Base-by-base conservation (phyloP, 306 rosid genomes). In the Cucurbita maxima region DNA sequence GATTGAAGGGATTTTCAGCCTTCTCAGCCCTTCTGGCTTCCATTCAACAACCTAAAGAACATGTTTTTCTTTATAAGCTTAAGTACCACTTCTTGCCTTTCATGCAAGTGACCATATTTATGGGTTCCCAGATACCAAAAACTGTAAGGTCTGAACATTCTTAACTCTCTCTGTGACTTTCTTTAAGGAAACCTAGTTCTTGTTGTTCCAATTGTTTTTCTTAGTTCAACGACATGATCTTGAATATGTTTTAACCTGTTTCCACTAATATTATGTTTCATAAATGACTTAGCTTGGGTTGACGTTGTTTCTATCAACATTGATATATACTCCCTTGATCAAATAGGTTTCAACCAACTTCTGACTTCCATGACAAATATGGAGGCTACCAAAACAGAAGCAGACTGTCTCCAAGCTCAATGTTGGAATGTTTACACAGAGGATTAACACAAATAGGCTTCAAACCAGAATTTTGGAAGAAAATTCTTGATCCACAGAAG, bases 401-500 rank as follows among this genome's bases (percentile, higher is more conserved):
- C n/a, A 85, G 86, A 62, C 48, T 81, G 64, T 85, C 83, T 56
- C 20, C 22, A 44, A 74, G 76, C 55, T 48, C 38, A 19, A 57
- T 76, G 70, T 64, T 69, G 50, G 72, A 77, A 14, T 13, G 79
- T 12, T 36, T 86, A 47, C 53, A 22, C 43, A 74, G 81, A 68
- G 73, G 72, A 53, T 57, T n/a, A 54, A 66, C 22, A 70, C 44
- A 40, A 9, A n/a, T 25, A 37, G 41, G 75, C 43, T 77, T 73
- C 20, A 55, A 81, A 22, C 4, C 60, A 44, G 84, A 48, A 47
- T 48, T 76, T 48, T 41, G 67, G 81, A 81, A 63, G 40, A 76
- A 72, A 64, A 82, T 91, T 77, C 82, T 91, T 69, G 87, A 95
- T 78, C 97, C 99, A 52, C 99, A 91, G 52, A 94, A 87, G 30